phyloP scores from a whole-genome alignment of 768 basidiomycete genomes.

The Cyclocybe aegerita region DNA sequence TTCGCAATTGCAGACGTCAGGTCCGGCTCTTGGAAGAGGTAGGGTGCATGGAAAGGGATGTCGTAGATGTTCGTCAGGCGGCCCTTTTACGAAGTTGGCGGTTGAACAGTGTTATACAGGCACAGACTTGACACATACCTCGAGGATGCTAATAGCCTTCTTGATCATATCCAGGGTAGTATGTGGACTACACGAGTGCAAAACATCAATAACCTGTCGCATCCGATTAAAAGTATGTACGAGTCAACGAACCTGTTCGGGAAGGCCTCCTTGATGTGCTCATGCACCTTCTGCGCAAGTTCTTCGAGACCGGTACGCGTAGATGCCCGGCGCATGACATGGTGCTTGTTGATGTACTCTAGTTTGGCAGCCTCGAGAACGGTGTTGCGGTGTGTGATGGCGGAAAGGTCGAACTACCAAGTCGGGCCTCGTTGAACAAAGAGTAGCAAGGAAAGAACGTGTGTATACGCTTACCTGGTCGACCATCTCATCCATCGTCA shows the following conservation, averaged over 20 bases:
- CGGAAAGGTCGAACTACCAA: constrained; percentile 69
- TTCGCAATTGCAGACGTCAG: constrained; percentile 53
- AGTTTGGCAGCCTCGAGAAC: constrained; percentile 79
- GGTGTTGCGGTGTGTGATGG: constrained; percentile 81
- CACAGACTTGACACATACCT: constrained; percentile 39
- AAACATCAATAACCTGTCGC: not conserved
- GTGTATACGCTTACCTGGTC: constrained; percentile 42
- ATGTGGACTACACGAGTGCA: constrained; percentile 34
- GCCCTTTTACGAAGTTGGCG: constrained; percentile 40
- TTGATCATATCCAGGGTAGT: constrained; percentile 60
- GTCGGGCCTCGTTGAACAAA: not conserved
- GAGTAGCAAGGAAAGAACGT: not conserved
- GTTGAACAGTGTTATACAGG: not conserved
- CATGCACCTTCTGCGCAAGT: constrained; percentile 55
- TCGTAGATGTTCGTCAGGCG: constrained; percentile 72
- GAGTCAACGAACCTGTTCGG: constrained; percentile 49
- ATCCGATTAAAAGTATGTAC: not conserved
- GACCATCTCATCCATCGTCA: constrained; percentile 65
- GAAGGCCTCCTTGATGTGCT: constrained; percentile 53
- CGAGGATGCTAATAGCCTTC: constrained; percentile 58
- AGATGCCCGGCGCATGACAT: constrained; percentile 60
- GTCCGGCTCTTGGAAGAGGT: constrained; percentile 76
- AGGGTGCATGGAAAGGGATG: constrained; percentile 65
- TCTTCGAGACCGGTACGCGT: constrained; percentile 47
- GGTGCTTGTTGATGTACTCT: constrained; percentile 86